These are phyloP conservation scores for Tephrocybe sp. DNA, from an alignment of 768 basidiomycete species.

Conservation along the genomic window DNA sequence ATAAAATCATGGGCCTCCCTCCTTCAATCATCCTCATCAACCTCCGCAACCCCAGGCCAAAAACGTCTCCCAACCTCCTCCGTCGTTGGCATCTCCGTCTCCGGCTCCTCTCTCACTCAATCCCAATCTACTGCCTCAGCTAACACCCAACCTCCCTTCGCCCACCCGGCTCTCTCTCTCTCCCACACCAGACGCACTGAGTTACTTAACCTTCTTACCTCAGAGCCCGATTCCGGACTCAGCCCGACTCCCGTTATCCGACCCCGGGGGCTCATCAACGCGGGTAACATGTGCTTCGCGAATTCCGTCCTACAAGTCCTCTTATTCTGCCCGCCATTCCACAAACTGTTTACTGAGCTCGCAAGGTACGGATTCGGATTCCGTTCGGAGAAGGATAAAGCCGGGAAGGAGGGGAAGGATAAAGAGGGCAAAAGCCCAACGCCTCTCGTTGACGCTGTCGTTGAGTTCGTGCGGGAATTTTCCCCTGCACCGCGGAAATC, in stretches of 20 bases:
- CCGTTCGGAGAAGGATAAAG: slow-evolving; percentile 12
- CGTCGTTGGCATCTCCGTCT: slow-evolving; percentile 72
- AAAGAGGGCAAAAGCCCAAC: slow-evolving; percentile 30
- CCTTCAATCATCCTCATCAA: slow-evolving; percentile 42
- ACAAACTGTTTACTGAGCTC: slow-evolving; percentile 70
- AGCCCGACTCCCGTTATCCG: slow-evolving; percentile 31
- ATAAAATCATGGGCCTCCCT: slow-evolving; percentile 82
- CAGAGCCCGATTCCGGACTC: slow-evolving; percentile 18
- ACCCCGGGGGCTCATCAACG: slow-evolving; percentile 86
- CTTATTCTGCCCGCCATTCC: slow-evolving; percentile 87
- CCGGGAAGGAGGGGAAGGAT: neutral
- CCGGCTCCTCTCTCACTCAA: slow-evolving; percentile 37
- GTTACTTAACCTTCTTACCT: slow-evolving; percentile 52
- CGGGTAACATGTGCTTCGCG: slow-evolving; percentile 97
- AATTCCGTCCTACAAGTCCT: slow-evolving; percentile 92
- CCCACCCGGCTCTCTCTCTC: slow-evolving; percentile 20
- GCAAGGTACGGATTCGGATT: slow-evolving; percentile 42
- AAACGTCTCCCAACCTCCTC: slow-evolving; percentile 63
- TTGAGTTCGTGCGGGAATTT: slow-evolving; percentile 81
- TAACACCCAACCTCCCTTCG: slow-evolving; percentile 21
- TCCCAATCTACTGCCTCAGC: slow-evolving; percentile 19
- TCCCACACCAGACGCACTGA: slow-evolving; percentile 34
- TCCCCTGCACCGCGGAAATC: slow-evolving; percentile 24
- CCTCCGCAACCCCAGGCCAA: slow-evolving; percentile 33
- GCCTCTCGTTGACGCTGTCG: slow-evolving; percentile 65